These are phyloP conservation scores for Calonectria pauciramosa DNA, from an alignment of 2,329 filamentous ascomycete species.

Conservation along the genomic window DNA sequence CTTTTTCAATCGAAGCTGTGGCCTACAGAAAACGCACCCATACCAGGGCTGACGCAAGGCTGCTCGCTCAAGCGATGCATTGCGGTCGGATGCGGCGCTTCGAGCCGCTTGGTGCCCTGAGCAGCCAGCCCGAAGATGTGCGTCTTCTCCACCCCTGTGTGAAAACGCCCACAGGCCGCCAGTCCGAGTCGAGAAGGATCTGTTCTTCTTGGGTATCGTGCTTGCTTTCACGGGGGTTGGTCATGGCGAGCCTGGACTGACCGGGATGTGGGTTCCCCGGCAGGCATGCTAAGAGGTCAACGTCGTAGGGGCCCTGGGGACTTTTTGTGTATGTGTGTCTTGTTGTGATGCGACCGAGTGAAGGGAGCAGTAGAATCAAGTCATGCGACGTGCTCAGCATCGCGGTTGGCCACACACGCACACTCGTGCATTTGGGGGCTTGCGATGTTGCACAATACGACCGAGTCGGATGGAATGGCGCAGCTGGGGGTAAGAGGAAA, in stretches of 20 bases:
- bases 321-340: constrained; percentile 3
- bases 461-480: background rate
- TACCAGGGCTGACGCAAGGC: background rate
- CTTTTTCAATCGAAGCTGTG: background rate
- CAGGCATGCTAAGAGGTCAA: constrained; percentile 19
- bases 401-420: constrained; percentile 1
- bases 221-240: constrained; percentile 8
- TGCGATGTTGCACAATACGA: constrained; percentile 6
- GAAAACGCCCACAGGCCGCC: constrained; percentile 18
- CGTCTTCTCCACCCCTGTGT: constrained; percentile 18
- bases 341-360: constrained; percentile 2
- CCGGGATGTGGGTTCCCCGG: constrained; percentile 11
- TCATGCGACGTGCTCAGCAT: background rate
- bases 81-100: constrained; percentile 12
- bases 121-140: constrained; percentile 8
- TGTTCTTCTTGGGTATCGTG: constrained; percentile 18
- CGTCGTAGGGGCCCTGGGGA: constrained; percentile 1
- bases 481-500: background rate
- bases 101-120: background rate
- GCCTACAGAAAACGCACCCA: background rate
- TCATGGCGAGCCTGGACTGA: background rate
- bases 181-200: constrained; percentile 24
- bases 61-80: background rate
- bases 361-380: background rate
- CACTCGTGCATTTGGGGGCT: background rate